Evolutionary conservation across 2,329 filamentous ascomycete genomes (phyloP), one percentile per base, ranked within the genome.

Genomic region (Sporothrix mexicana): DNA sequence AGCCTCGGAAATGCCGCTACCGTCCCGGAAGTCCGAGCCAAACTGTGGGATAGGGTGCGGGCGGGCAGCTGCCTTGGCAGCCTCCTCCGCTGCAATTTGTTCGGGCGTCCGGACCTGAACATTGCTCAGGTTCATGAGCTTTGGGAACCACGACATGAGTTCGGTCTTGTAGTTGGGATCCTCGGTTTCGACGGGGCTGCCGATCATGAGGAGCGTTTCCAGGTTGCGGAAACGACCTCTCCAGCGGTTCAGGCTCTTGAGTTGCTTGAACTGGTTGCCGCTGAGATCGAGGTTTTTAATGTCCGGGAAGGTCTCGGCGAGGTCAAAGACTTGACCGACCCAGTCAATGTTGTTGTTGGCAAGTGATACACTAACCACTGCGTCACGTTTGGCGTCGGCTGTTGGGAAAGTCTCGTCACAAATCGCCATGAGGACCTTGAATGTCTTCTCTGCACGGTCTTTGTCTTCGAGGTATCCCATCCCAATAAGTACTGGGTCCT

Each of bases 261-360:
- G 81, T 69, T 88, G 89, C 73, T 87, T 85, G 77, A 99, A 89
- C 13, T 90, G 88, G 82, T 98, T 98, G 79, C 91, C 89, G 71
- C 93, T 96, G 36, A 98, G 87, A 77, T 98, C 95, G 13, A 99
- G 88, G 76, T 97, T 95, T 79, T 93, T 91, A 74, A 98, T 85
- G 74, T 95, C 92, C 0, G 95, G 94, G 71, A 98, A 93, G 0
- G 93, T 94, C 70, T 89, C 88, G 10, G 93, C 90, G 1, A 98
- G 86, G 0, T 90, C 86, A 69, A 91, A 93, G 69, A 98, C 91
- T 70, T 91, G 87, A 23, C 84, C 80, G 51, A 97, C 88, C 75
- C 92, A 91, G 69, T 88, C 84, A 62, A 98, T 90, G 74, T 90
- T 89, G 81, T 98, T 98, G 80, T 90, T 89, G 20, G 92, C 90